Evolutionary conservation across 2,329 filamentous ascomycete genomes (phyloP), one percentile per base, ranked within the genome.

Genomic region (Zalaria obscura): DNA sequence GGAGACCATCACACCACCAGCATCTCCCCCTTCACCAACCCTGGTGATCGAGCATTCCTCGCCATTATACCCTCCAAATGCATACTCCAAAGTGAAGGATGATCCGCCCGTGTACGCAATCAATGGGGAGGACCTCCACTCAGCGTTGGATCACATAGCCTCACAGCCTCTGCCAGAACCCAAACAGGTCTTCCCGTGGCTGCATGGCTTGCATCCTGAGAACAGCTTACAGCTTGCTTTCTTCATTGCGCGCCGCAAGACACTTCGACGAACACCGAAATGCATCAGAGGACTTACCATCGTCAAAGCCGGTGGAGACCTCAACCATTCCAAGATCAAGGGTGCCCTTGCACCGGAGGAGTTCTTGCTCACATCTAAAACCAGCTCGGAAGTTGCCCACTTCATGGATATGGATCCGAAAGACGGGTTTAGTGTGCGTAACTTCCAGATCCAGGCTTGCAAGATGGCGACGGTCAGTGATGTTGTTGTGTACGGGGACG

Each of bases 381-480:
- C 54, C n/a, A 56, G 61, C n/a, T 61, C 66, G 8, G 62, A 63
- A 25, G 53, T 63, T 10, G 63, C 73, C 36, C 70, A 78, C 25
- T 94, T 98, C 55, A 65, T 87, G 46, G 84, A 93, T 35, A 73
- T 80, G 34, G 91, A 98, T 55, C 91, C 91, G 1, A 74, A 68
- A 42, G 84, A 93, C 49, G 91, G 91, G 5, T 96, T 96, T 57
- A 94, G 86, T 4, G 88, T 96, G 35, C 78, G 91, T 36, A 96
- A 96, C 59, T 98, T 98, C 56, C 89, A 96, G 53, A 96, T 96
- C 33, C 91, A 98, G 60, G 75, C 84, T 0, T 83, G 83, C 44
- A 98, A 98, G 60, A 68, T 84, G 49, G 88, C 88, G 41, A 76
- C 83, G 49, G 75, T 91, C 5, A 95, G 88, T 1, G 91, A 98